A percentile compares a stretch with the other conserved stretches of the same genome.
Conservation (phyloP, 768 basidiomycete genomes). For the Trametes coccinea region DNA sequence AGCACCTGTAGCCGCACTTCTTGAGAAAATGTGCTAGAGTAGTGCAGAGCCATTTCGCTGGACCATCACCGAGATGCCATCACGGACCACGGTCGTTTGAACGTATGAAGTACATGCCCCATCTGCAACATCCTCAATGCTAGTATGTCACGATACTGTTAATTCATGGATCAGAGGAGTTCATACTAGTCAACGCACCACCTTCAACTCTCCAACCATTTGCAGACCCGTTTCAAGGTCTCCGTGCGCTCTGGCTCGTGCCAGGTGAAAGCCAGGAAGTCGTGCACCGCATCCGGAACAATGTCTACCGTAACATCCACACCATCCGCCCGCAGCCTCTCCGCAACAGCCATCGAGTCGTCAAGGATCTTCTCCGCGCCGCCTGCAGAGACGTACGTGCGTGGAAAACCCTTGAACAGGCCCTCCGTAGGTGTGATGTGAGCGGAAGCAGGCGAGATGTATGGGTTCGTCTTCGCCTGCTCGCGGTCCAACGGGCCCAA, state of each 20-base stretch:
- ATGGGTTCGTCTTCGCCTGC: constrained; percentile 48
- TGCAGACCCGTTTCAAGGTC: constrained; percentile 11
- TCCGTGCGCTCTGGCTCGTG: constrained; percentile 35
- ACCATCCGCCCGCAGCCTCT: constrained; percentile 54
- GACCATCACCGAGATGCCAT: no score
- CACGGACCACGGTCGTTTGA: no score
- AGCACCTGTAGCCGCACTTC: no score
- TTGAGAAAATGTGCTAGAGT: no score
- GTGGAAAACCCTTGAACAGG: constrained; percentile 56
- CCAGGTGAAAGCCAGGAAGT: constrained; percentile 22
- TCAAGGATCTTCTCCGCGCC: constrained; percentile 61
- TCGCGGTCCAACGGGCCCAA: constrained; percentile 48
- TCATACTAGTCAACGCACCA: no score
- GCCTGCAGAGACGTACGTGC: constrained; percentile 61
- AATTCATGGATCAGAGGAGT: no score
- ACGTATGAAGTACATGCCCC: no score
- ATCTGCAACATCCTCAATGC: no score
- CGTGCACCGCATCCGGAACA: constrained; percentile 46
- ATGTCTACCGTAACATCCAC: constrained; percentile 47
- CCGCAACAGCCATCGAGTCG: constrained; percentile 44
- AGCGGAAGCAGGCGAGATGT: constrained; percentile 60
- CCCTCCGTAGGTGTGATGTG: constrained; percentile 30
- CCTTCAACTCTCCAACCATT: no score
- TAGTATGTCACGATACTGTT: no score
- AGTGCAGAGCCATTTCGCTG: no score